A percentile compares a stretch with the other conserved stretches of the same genome.
Evolutionary conservation across 2,329 filamentous ascomycete species (phyloP).

Genomic region (Claviceps sorghi): DNA sequence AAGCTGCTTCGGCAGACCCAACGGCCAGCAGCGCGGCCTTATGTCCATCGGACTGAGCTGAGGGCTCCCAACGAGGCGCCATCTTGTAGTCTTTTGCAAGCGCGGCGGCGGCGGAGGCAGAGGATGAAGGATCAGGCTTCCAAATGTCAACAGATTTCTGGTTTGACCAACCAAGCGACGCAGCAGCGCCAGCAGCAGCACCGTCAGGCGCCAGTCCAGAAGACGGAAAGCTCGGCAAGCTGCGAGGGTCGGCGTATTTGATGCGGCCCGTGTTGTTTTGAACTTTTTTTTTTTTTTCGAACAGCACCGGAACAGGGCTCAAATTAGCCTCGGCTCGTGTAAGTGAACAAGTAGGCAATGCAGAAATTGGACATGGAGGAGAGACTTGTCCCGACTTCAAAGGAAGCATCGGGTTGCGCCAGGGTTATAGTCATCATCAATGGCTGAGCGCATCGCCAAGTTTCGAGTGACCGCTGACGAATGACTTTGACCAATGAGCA

Average conservation of each 20-base stretch:
- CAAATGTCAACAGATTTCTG: slow-evolving; percentile 50
- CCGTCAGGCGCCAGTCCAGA: slow-evolving; percentile 41
- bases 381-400: too few relatives aligned
- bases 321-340: neutral
- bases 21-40: slow-evolving; percentile 59
- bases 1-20: slow-evolving; percentile 21
- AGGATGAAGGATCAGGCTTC: slow-evolving; percentile 45
- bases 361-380: too few relatives aligned
- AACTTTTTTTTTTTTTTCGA: slow-evolving; percentile 1
- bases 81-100: slow-evolving; percentile 29
- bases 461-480: neutral
- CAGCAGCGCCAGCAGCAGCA: slow-evolving; percentile 59
- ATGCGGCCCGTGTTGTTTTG: slow-evolving; percentile 28
- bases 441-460: neutral
- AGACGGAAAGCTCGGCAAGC: slow-evolving; percentile 62
- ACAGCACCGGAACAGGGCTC: neutral
- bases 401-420: too few relatives aligned
- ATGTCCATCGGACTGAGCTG: slow-evolving; percentile 50
- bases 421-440: too few relatives aligned
- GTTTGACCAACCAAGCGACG: slow-evolving; percentile 57
- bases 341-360: neutral
- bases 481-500: neutral
- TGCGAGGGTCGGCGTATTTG: slow-evolving; percentile 57
- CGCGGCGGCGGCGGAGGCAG: slow-evolving; percentile 31
- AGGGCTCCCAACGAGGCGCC: slow-evolving; percentile 44